Base-by-base conservation (phyloP, 176 grass and related monocot species). In the Oryza meyeriana region DNA sequence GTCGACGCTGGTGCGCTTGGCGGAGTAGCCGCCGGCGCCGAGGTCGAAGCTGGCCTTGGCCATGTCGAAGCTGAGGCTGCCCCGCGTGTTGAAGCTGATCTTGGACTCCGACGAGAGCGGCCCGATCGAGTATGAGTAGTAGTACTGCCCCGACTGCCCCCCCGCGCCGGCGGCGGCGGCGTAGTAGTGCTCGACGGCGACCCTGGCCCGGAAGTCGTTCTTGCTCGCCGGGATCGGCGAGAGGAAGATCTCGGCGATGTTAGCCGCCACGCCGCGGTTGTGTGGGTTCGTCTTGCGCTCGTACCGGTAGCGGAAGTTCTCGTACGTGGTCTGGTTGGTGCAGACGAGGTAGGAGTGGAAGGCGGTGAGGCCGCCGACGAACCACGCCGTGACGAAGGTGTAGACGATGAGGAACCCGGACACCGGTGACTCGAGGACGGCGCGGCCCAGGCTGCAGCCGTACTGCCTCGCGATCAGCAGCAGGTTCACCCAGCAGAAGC, bases 301-400 rank as follows among this genome's bases (percentile, higher is more conserved):
- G 77, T 99, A 99, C 22, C 93, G 82, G 82, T 95, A 93, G 42
- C 93, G 88, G 71, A 99, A 99, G 85, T 99, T 99, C 87, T 99
- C 96, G 41, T 99, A 99, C 2, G 96, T 99, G 2, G 93, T 99
- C 93, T 98, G 93, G 88, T 98, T 98, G 32, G 93, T 98, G 82
- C 89, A 91, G 29, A 88, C 77, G 11, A 98, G 85, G 85, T 98
- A 98, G 31, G 94, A 66, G 76, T 98, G 96, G 72, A 98, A 98
- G 24, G 88, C 85, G 18, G 96, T 98, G 74, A 98, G 86, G 2
- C 96, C 96, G 47, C 96, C 96, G 6, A 95, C 93, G 68, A 98
- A 98, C 96, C 96, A 98, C 14, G 89, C 75, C 8, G 92, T 90
- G 25, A 95, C 88, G 82, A 98, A 98, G 28, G 88, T 91, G 81